Evolutionary conservation across 345 rosid genomes (phyloP), one percentile per base, ranked within the genome.

Genomic region (Populus deltoides): DNA sequence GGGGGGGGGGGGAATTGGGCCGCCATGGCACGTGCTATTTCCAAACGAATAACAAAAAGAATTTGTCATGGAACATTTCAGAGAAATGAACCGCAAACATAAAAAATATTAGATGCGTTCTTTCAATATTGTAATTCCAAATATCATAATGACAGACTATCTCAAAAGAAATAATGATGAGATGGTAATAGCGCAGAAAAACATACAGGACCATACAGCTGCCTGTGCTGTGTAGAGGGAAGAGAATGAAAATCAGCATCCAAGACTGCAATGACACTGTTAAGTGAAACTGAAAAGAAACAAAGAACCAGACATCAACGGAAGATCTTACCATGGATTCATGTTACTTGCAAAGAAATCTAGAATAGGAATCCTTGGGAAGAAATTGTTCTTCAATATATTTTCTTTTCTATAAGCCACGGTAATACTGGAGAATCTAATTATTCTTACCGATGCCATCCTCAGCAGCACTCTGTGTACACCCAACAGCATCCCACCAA

Each of bases 401-500:
- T 57, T 57, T 51, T n/a, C 24, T 51, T 29, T 36, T 11, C 6
- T 68, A 20, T 35, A 6, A 29, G 43, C 36, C 31, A 74, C 41
- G 43, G 57, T 7, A 8, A 39, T 1, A 66, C 31, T 24, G 24
- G 63, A 59, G 45, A 73, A 31, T 15, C 29, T 16, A 38, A 70
- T 72, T 16, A 72, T 61, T 62, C 86, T 86, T 81, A 94, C 99
- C 99, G 76, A 96, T 92, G 75, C 92, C 90, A 82, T 93, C 98
- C 83, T 96, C 99, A 18, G 98, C 99, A 79, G 99, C 97, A 91
- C 99, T 96, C 82, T 96, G 98, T 16, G 99, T 94, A 85, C 97
- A 96, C 74, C 99, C 99, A 90, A 96, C 90, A 76, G 97, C 99
- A 81, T 96, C 99, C 99, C 99, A 96, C 99, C 99, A 96, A 87